These are phyloP conservation scores for Beauveria rudraprayagi DNA, from an alignment of 2,329 filamentous ascomycete species.

Conservation along the genomic window DNA sequence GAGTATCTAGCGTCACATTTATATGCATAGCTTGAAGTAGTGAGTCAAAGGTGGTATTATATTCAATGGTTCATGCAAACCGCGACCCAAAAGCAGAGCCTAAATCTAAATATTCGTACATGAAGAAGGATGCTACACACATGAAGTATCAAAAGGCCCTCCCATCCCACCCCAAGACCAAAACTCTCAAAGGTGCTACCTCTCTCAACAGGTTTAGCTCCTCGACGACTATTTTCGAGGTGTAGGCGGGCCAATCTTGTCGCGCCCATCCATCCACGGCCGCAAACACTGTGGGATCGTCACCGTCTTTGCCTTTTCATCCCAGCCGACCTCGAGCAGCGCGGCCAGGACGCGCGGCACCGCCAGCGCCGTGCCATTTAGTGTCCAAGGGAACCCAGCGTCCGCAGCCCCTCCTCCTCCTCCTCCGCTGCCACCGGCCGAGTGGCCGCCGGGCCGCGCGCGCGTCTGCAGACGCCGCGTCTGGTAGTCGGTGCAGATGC, in stretches of 20 bases:
- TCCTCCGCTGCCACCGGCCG: constrained; percentile 20
- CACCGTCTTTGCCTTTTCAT: constrained; percentile 59
- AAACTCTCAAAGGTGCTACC: background rate
- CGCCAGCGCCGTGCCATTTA: constrained; percentile 90
- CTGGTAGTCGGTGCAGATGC: constrained; percentile 93
- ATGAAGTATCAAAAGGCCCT: background rate
- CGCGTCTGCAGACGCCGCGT: constrained; percentile 72
- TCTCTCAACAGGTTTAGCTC: background rate
- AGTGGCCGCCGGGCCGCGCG: constrained; percentile 45
- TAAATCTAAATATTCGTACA: constrained; percentile 2
- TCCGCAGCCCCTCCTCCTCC: constrained; percentile 27
- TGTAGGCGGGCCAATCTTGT: constrained; percentile 44
- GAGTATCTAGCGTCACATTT: background rate
- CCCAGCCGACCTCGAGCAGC: constrained; percentile 84
- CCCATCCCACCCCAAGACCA: background rate
- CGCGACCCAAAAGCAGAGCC: background rate
- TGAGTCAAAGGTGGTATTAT: background rate
- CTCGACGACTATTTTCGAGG: background rate
- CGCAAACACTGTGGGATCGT: constrained; percentile 70
- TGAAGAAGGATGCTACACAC: background rate
- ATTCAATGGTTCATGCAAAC: background rate
- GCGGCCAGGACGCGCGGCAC: constrained; percentile 85
- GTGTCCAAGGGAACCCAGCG: constrained; percentile 74
- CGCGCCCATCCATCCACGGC: constrained; percentile 74
- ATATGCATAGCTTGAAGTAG: background rate